Evolutionary conservation across 2,329 filamentous ascomycete genomes (phyloP), one percentile per base, ranked within the genome.

Genomic region (Fusarium sulawesiense): DNA sequence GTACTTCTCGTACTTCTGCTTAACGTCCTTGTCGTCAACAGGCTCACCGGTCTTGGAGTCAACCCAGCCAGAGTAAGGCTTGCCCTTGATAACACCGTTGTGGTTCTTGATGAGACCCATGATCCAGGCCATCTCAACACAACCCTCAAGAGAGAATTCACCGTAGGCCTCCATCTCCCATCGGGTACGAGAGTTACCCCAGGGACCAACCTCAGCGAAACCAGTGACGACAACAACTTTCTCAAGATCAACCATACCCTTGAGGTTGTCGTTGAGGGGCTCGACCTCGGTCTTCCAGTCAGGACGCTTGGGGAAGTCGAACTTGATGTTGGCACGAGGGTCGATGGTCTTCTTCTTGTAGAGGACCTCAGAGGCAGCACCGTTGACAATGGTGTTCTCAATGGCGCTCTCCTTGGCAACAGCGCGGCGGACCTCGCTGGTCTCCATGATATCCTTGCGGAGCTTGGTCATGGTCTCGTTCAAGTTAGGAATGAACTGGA

Each of bases 101-200:
- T 97, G 93, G 81, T 99, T 97, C 87, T 95, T 98, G 85, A 99
- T 98, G 64, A 98, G 89, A 78, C 96, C 96, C 95, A 98, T 99
- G 81, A 99, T 93, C 96, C 96, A 99, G 32, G 96, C 94, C 96
- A 99, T 99, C 83, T 99, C 96, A 65, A 99, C 92, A 77, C 96
- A 98, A 30, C 96, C 96, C 81, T 99, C 97, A 16, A 99, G 89
- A 11, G 96, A 98, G 84, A 99, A 99, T 78, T 97, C 89, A 78
- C 96, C 96, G 73, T 94, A 91, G 2, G 96, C 94, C 81, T 99
- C 96, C 95, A 99, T 99, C 85, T 99, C 96, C 96, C 96, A 99
- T 68, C 96, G 91, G 47, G 96, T 99, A 76, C 96, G 91, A 4
- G 96, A 95, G 85, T 98, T 99, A 85, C 96, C 96, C 97, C 96